Percentiles rank a stretch among this genome's conserved stretches.
Conservation (phyloP, 768 basidiomycete genomes). For the Phaeotremella skinneri region DNA sequence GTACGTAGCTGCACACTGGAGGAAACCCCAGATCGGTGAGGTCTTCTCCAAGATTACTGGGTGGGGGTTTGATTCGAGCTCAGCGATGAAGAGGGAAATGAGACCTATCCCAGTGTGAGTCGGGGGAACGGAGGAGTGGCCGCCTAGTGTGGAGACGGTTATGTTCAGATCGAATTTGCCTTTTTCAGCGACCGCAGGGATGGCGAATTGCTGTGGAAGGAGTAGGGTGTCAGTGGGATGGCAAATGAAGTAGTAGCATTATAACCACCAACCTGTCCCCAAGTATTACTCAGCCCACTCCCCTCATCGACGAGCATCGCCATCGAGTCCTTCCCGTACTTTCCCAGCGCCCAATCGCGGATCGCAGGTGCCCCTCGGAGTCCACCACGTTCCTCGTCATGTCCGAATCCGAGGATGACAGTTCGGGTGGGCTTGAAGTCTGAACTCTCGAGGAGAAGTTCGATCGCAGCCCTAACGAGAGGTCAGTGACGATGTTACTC, state of each 20-base stretch:
- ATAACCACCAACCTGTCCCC: too few relatives aligned
- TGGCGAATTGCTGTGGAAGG: conserved; percentile 40
- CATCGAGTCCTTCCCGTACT: conserved; percentile 69
- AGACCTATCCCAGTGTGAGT: conserved; percentile 77
- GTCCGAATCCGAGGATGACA: conserved; percentile 41
- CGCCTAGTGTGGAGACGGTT: conserved; percentile 58
- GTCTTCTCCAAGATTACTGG: conserved; percentile 37
- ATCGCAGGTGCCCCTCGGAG: conserved; percentile 51
- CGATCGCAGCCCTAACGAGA: conserved; percentile 5
- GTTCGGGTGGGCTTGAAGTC: conserved; percentile 59
- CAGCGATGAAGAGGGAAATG: conserved; percentile 65
- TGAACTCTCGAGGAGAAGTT: conserved; percentile 28
- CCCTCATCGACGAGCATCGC: conserved; percentile 85
- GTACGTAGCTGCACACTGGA: conserved; percentile 66
- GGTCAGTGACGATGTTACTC: conserved; percentile 62
- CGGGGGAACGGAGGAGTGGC: conserved; percentile 81
- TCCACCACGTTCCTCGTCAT: conserved; percentile 25
- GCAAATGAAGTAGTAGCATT: too few relatives aligned
- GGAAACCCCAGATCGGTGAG: conserved; percentile 40
- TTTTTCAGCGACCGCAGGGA: conserved; percentile 51
- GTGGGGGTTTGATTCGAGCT: conserved; percentile 65
- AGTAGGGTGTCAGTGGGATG: too few relatives aligned
- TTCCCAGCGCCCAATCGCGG: conserved; percentile 55
- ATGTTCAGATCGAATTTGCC: conserved; percentile 34
- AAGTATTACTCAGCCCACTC: conserved; percentile 54